phyloP scores from a whole-genome alignment of 2,329 filamentous ascomycete species.

The Cladophialophora immunda region DNA sequence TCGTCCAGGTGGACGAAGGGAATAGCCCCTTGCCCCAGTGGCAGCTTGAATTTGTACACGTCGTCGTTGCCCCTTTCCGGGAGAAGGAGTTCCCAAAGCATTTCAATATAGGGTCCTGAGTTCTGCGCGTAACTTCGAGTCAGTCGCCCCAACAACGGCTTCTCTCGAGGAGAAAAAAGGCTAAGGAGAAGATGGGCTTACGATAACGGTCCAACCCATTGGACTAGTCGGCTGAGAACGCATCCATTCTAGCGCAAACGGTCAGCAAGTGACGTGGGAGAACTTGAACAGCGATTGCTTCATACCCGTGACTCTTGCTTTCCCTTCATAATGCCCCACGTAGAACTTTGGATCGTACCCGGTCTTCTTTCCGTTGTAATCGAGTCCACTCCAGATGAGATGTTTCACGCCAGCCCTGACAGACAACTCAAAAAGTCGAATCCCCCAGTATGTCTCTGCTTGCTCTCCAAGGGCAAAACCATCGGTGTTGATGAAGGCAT shows the following conservation, averaged over 20 bases:
- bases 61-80: conserved; percentile 50
- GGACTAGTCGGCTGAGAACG: conserved; percentile 22
- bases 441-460: conserved; percentile 57
- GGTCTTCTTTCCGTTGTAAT: conserved; percentile 58
- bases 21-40: conserved; percentile 49
- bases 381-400: conserved; percentile 59
- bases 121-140: conserved; percentile 14
- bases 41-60: conserved; percentile 52
- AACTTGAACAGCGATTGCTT: not conserved
- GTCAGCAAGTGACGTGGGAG: not conserved
- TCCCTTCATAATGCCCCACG: conserved; percentile 59
- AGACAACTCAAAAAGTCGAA: conserved; percentile 49
- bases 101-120: conserved; percentile 41
- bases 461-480: conserved; percentile 63
- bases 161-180: not conserved
- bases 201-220: conserved; percentile 31
- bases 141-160: not conserved
- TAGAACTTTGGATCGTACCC: conserved; percentile 57
- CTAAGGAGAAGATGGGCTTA: not conserved
- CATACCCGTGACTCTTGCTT: conserved; percentile 51
- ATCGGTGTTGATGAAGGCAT: conserved; percentile 63
- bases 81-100: conserved; percentile 42
- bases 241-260: conserved; percentile 21
- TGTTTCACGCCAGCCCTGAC: conserved; percentile 48
- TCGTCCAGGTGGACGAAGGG: conserved; percentile 57